Base-by-base conservation (phyloP, 2,329 filamentous ascomycete species). In the Claviceps humidiphila region DNA sequence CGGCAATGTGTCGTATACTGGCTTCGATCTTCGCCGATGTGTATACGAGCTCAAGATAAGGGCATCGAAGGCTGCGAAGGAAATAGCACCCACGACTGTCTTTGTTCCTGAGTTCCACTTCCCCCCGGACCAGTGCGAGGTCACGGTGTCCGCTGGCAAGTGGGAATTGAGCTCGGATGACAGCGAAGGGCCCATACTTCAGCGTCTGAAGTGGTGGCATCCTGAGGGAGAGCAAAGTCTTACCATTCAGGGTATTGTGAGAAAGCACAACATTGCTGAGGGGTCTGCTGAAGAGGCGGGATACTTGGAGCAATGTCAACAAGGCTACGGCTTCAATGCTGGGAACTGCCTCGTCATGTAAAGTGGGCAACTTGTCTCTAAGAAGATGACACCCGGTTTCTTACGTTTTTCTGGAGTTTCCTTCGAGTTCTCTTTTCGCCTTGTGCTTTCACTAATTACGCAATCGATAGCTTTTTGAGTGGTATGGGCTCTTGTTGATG, bases 91-190 rank as follows among this genome's bases (percentile, higher is more conserved):
- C 0, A 97, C 91, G 0, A 78, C 89, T 45, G 75, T 97, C 8
- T 95, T 87, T 66, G 73, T 98, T 2, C 93, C 93, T 0, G 87
- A 90, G 53, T 96, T 87, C 63, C 93, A 98, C 68, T 98, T 95
- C 65, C 90, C 91, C 1, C 79, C 81, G 51, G 79, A 84, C 47
- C 74, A 80, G 45, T 86, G 82, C 41, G 76, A 75, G 0, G 82
- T 98, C 4, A 78, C 85, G 51, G 85, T 89, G 30, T 88, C 81
- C 49, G 87, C 85, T 0, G 94, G 94, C 6, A 93, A 91, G 64
- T 98, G 90, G 90, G 82, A 85, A 59, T 88, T 97, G 55, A 82
- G 81, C 58, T 77, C 74, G 5, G 83, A 89, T 55, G 85, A 89
- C 52, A 77, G 81, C 8, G 80, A 86, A 56, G 81, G 80, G 0